A percentile compares a stretch with the other conserved stretches of the same genome.
Evolutionary conservation across 805 yeast genomes (phyloP).

Genomic region (Zygotorulaspora chibaensis): DNA sequence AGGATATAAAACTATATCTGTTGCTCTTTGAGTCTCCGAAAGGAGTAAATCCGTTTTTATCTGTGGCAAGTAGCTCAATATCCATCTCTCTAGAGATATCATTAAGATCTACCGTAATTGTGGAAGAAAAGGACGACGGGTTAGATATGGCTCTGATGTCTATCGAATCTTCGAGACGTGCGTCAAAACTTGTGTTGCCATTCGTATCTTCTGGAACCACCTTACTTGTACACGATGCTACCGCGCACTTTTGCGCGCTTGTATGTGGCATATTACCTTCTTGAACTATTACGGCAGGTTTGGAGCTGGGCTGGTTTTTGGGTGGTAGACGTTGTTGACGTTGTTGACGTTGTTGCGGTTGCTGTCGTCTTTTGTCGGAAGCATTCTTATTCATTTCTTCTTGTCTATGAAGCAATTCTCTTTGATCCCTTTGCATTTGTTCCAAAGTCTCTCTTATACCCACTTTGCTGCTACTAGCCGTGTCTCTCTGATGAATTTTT

Average conservation of each 20-base stretch:
- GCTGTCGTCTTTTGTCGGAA: not conserved
- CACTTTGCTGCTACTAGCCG: slow-evolving; percentile 4
- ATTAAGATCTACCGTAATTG: slow-evolving; percentile 13
- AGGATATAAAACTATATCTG: slow-evolving; percentile 33
- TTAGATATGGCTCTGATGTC: slow-evolving; percentile 5
- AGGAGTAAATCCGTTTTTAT: slow-evolving; percentile 23
- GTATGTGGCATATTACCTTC: too few species aligned
- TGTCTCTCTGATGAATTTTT: slow-evolving; percentile 1
- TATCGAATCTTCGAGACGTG: not conserved
- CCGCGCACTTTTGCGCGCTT: too few species aligned
- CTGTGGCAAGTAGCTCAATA: slow-evolving; percentile 19
- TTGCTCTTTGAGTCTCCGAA: slow-evolving; percentile 15
- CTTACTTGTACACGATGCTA: not conserved
- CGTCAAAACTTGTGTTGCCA: not conserved
- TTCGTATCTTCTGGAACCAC: slow-evolving; percentile 8
- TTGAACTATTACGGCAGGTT: too few species aligned
- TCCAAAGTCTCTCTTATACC: slow-evolving; percentile 23
- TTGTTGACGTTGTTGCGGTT: too few species aligned
- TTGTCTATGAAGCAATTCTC: slow-evolving; percentile 2
- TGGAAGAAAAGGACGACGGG: slow-evolving; percentile 11
- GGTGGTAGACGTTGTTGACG: too few species aligned
- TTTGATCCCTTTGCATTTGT: slow-evolving; percentile 16
- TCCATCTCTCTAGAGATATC: slow-evolving; percentile 18
- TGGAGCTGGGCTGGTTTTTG: too few species aligned
- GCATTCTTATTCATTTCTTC: not conserved